These are phyloP conservation scores for Hypericum perforatum DNA, from an alignment of 345 rosid genomes.

Conservation along the genomic window DNA sequence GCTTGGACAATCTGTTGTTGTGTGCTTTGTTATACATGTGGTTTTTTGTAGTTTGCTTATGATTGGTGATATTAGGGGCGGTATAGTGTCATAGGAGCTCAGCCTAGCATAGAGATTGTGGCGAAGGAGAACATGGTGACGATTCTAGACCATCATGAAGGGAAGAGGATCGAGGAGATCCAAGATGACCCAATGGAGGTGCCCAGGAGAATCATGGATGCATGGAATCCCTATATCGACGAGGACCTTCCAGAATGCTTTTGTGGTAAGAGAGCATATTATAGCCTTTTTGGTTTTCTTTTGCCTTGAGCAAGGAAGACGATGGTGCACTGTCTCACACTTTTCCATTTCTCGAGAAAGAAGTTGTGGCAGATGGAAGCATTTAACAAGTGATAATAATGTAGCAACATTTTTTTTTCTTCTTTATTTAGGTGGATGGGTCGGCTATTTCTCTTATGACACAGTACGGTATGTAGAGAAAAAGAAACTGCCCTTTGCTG, in stretches of 20 bases:
- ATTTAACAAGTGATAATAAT: too few relatives aligned
- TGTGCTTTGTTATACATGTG: neutral
- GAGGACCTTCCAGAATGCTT: slow-evolving; percentile 75
- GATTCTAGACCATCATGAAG: slow-evolving; percentile 55
- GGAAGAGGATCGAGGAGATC: slow-evolving; percentile 40
- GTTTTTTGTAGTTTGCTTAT: slow-evolving; percentile 9
- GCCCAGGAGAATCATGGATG: slow-evolving; percentile 51
- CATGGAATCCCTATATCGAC: slow-evolving; percentile 66
- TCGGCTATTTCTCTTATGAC: slow-evolving; percentile 88
- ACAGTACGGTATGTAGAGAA: slow-evolving; percentile 78
- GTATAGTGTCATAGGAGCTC: slow-evolving; percentile 82
- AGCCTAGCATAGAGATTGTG: slow-evolving; percentile 63
- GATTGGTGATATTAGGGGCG: slow-evolving; percentile 41
- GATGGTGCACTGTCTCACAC: too few relatives aligned
- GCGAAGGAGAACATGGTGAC: slow-evolving; percentile 67
- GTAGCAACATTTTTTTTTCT: neutral
- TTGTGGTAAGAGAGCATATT: slow-evolving; percentile 42
- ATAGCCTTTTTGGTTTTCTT: too few relatives aligned
- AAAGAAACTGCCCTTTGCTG: slow-evolving; percentile 58
- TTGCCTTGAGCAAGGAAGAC: too few relatives aligned
- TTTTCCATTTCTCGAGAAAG: too few relatives aligned
- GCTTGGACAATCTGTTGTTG: neutral
- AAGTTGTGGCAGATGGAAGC: too few relatives aligned
- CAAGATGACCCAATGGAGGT: slow-evolving; percentile 74
- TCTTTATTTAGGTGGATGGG: slow-evolving; percentile 72